These are phyloP conservation scores for Hypoxylon perforatum DNA, from an alignment of 495 filamentous ascomycete genomes.

Conservation along the genomic window DNA sequence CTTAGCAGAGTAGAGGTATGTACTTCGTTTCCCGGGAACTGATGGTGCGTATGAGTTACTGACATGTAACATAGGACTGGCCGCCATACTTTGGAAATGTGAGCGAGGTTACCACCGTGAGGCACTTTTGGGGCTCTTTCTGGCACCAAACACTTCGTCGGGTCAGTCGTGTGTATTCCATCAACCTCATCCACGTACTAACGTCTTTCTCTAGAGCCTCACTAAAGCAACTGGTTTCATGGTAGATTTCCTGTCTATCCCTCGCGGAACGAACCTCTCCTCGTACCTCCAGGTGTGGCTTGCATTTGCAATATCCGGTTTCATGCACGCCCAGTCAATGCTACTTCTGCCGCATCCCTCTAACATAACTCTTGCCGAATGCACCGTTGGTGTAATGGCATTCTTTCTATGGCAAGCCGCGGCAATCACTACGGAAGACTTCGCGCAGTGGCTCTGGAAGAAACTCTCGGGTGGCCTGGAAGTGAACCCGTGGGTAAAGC, in stretches of 20 bases:
- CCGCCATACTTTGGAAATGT: constrained; percentile 3
- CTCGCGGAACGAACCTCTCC: constrained; percentile 1
- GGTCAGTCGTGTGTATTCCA: neutral
- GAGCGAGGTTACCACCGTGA: neutral
- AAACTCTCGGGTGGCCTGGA: too few relatives aligned
- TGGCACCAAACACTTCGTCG: constrained; percentile 9
- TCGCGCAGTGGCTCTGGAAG: neutral
- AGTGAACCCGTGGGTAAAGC: too few relatives aligned
- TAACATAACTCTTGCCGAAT: neutral
- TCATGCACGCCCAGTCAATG: constrained; percentile 3
- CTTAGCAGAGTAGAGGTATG: too few relatives aligned
- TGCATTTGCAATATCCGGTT: constrained; percentile 3
- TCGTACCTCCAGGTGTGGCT: constrained; percentile 3
- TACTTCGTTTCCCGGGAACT: too few relatives aligned
- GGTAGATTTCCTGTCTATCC: neutral
- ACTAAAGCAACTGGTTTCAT: constrained; percentile 2
- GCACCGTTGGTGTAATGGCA: neutral
- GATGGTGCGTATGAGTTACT: neutral
- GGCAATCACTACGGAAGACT: constrained; percentile 8
- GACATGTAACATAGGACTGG: neutral
- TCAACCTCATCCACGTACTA: neutral
- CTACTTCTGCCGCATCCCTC: constrained; percentile 1
- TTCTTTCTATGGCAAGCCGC: constrained; percentile 6
- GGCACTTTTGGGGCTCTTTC: constrained; percentile 8
- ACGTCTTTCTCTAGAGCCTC: neutral